Evolutionary conservation across 2,329 filamentous ascomycete genomes (phyloP), one percentile per base, ranked within the genome.

Genomic region (Pestalotiopsis sp.): DNA sequence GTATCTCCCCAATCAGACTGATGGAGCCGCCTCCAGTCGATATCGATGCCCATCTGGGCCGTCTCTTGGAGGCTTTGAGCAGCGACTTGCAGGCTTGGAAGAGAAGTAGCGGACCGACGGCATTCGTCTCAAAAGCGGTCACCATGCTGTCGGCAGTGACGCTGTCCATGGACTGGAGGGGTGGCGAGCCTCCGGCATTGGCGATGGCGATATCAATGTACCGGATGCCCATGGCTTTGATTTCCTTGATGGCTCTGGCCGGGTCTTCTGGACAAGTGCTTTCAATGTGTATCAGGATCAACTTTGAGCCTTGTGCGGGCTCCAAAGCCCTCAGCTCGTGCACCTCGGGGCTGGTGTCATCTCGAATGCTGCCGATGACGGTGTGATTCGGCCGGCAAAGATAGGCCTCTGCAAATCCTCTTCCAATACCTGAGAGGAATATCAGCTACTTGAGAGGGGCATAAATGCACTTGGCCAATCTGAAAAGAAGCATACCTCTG

Each of bases 281-380:
- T 65, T 81, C 77, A 36, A 79, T 75, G 17, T 75, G 74, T 14
- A 81, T 75, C 4, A 81, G 67, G 25, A 80, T 65, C 4, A 81
- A 65, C 45, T 68, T 66, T 31, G 75, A 79, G 36, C 76, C 76
- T 9, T 73, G 62, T 2, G 71, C 78, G 12, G 67, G 74, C n/a
- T 74, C 71, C 6, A 78, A 65, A 5, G 68, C 58, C 4, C 71
- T 64, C 5, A 83, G 76, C 3, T 74, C 71, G 1, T 74, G 36
- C 2, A 75, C 73, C 41, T 72, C 74, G 5, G 73, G 63, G 25
- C 76, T 70, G 0, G 71, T 59, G 4, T 71, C 74, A n/a, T 78
- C 73, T 25, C 82, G 81, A 38, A 82, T 76, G 5, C 79, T 80
- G 23, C 79, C 81, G 14, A 85, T 78, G 56, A 84, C 79, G 20